These are phyloP conservation scores for Colletotrichum liaoningense DNA, from an alignment of 2,329 filamentous ascomycete genomes.

Conservation along the genomic window DNA sequence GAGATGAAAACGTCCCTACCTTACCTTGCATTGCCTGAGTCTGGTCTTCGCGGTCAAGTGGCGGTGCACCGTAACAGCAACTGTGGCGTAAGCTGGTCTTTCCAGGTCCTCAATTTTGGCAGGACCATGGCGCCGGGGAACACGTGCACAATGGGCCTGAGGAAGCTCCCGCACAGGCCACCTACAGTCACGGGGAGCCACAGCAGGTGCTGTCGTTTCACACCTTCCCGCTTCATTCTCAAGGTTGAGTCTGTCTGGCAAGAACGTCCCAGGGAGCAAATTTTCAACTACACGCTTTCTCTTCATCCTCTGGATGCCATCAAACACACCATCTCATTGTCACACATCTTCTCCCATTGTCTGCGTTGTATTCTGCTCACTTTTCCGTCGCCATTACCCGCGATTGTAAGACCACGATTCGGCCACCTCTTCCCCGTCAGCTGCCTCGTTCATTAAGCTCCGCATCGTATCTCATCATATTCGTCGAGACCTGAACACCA, in stretches of 20 bases:
- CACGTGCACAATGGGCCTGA: conserved; percentile 26
- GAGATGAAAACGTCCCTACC: not conserved
- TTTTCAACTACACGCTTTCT: conserved; percentile 24
- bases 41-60: not conserved
- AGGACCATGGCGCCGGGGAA: not conserved
- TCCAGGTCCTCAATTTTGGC: not conserved
- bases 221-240: conserved; percentile 31
- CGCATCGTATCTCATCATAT: conserved; percentile 1
- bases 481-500: not conserved
- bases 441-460: conserved; percentile 15
- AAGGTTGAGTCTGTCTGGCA: conserved; percentile 21
- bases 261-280: conserved; percentile 30
- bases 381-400: not conserved
- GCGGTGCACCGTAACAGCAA: conserved; percentile 9
- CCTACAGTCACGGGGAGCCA: conserved; percentile 13
- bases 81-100: conserved; percentile 17
- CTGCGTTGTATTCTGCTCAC: conserved; percentile 13
- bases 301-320: conserved; percentile 6
- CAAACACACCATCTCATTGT: conserved; percentile 20
- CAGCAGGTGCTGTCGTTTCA: conserved; percentile 22
- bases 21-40: too few species aligned
- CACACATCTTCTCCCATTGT: not conserved
- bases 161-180: conserved; percentile 25
- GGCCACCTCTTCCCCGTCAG: not conserved
- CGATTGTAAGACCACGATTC: conserved; percentile 10